phyloP scores from a whole-genome alignment of 306 rosid genomes.

The Prunus davidiana region DNA sequence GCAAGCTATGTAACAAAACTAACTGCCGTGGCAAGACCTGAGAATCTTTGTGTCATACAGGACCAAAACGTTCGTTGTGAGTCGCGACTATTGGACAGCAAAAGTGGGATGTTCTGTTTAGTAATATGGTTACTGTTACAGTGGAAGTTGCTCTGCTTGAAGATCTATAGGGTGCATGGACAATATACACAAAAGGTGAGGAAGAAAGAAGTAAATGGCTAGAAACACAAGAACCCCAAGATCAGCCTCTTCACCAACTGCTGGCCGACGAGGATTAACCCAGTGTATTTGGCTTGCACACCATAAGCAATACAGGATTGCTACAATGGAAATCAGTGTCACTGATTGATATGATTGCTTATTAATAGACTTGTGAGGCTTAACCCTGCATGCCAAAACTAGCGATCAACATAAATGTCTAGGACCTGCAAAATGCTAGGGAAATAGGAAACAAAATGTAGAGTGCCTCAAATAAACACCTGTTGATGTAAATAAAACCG shows the following conservation, averaged over 20 bases:
- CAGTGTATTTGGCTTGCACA: constrained; percentile 70
- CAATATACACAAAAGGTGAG: constrained; percentile 58
- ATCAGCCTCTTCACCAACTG: constrained; percentile 95
- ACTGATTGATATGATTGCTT: constrained; percentile 51
- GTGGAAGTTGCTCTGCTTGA: constrained; percentile 53
- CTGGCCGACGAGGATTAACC: constrained; percentile 62
- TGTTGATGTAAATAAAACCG: constrained; percentile 74
- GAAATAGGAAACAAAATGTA: background rate
- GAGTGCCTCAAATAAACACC: constrained; percentile 29
- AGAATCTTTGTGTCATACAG: background rate
- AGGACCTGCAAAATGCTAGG: constrained; percentile 7
- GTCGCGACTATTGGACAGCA: background rate
- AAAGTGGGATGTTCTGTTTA: background rate
- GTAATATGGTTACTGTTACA: constrained; percentile 19
- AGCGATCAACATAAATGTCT: constrained; percentile 13
- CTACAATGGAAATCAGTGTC: constrained; percentile 49
- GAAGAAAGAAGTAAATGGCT: constrained; percentile 57
- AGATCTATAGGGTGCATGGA: constrained; percentile 54
- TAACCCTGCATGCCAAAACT: constrained; percentile 48
- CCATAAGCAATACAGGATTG: constrained; percentile 71
- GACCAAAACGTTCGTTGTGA: too few relatives aligned
- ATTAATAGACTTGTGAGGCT: constrained; percentile 39
- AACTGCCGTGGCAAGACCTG: background rate
- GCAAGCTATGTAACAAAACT: constrained; percentile 6
- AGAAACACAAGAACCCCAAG: constrained; percentile 79